Evolutionary conservation across 169 alveolate species (phyloP).

Genomic region (Haemoproteus tartakovskyi): DNA sequence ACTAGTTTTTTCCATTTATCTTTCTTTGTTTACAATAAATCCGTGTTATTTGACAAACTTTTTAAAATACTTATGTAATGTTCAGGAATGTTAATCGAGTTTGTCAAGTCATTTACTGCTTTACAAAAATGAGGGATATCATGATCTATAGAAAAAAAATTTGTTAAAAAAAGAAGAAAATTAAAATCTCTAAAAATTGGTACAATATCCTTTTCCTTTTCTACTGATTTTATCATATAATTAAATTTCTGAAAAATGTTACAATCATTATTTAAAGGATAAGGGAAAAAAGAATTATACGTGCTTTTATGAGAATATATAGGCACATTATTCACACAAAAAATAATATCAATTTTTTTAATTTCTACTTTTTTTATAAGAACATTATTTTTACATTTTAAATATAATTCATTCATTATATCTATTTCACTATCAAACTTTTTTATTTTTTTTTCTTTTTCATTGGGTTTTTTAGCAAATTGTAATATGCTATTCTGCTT

Average conservation of each 20-base stretch:
- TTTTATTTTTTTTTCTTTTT: conserved; percentile 44
- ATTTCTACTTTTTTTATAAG: conserved; percentile 43
- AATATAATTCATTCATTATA: conserved; percentile 58
- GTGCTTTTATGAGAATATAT: conserved; percentile 40
- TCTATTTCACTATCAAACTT: conserved; percentile 47
- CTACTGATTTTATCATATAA: conserved; percentile 30
- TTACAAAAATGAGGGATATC: conserved; percentile 44
- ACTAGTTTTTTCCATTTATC: no score
- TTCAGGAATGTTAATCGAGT: conserved; percentile 26
- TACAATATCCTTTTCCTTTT: conserved; percentile 26
- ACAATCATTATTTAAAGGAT: conserved; percentile 49
- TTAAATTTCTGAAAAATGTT: conserved; percentile 40
- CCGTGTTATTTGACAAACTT: conserved; percentile 27
- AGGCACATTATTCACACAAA: conserved; percentile 61
- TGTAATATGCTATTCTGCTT: conserved; percentile 57
- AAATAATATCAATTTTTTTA: conserved; percentile 35
- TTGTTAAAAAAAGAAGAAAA: conserved; percentile 48
- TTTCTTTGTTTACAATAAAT: no score
- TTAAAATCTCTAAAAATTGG: conserved; percentile 41
- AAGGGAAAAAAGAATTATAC: conserved; percentile 38
- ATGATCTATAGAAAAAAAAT: conserved; percentile 36
- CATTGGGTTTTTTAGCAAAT: conserved; percentile 36
- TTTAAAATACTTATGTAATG: conserved; percentile 41
- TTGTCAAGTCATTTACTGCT: conserved; percentile 17
- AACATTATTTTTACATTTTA: conserved; percentile 45